Evolutionary conservation across 306 rosid species (phyloP), one percentile per base, ranked within the genome.

Genomic region (Citrullus colocynthis): DNA sequence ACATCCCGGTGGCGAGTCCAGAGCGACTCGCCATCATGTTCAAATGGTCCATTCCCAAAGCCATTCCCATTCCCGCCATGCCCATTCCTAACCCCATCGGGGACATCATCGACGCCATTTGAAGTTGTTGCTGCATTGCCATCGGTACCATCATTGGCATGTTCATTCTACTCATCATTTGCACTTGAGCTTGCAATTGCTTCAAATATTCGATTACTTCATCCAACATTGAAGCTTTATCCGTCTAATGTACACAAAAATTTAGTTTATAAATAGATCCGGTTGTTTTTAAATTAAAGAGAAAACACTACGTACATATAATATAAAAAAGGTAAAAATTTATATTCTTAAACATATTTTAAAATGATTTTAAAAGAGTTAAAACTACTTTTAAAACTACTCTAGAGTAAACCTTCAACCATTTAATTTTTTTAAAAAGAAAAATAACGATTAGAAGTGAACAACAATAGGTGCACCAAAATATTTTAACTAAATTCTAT

Each of bases 181-280:
- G 90, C 11, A 92, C 85, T 82, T 95, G 99, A 82, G 93, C 97
- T 88, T 95, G 99, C 79, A 95, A 69, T 61, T 92, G 95, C 54
- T 95, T 95, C 75, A 95, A 80, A 80, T 95, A 92, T 11, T 92
- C 97, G 44, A 95, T 92, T 79, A 95, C 99, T 83, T 95, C 99
- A 70, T 92, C 99, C 82, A 95, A 80, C 96, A 95, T 95, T 6
- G 99, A 95, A 62, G 99, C 99, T 85, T 95, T 95, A 77, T 95
- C 97, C 0, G 89, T 86, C 99, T 95, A 91, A 52, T 52, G 7
- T 0, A 6, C 56, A 52, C 20, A 52, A 52, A 48, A 3, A 48
- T 48, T 48, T 12, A 48, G 17, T 48, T 48, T 1, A 48, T 48
- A 12, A 48, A 12, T 48, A 48, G 16, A 42, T 36, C 6, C 5